Percentiles rank a stretch among this genome's conserved stretches.
Conservation (phyloP, 352 stramenopile species). For the Saprolegnia parasitica region DNA sequence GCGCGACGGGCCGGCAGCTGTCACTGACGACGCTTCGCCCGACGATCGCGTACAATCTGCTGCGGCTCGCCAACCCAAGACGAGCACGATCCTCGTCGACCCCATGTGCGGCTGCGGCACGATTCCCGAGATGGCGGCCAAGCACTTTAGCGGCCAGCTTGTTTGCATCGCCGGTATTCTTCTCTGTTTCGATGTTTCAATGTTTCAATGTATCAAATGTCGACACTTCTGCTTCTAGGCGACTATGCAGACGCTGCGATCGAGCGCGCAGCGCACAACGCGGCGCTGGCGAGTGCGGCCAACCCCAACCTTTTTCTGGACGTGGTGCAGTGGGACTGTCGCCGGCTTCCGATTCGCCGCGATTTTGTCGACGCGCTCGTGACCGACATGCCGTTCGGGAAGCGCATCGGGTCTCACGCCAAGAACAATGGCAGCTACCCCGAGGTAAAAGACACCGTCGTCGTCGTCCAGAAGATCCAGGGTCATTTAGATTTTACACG, state of each 20-base stretch:
- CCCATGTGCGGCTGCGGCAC: conserved; percentile 29
- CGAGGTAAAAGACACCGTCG: neutral
- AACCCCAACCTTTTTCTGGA: conserved; percentile 11
- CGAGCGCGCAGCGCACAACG: conserved; percentile 8
- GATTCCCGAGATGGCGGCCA: conserved; percentile 21
- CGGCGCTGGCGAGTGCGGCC: neutral
- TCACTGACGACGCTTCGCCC: conserved; percentile 23
- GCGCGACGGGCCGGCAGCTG: conserved; percentile 21
- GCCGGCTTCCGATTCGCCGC: conserved; percentile 7
- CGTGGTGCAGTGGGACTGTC: conserved; percentile 27
- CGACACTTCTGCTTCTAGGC: conserved; percentile 6
- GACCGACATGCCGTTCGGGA: conserved; percentile 29
- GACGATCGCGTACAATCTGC: conserved; percentile 28
- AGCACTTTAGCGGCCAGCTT: conserved; percentile 16
- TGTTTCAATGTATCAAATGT: neutral
- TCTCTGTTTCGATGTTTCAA: neutral
- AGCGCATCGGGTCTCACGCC: conserved; percentile 26
- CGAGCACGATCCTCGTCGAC: conserved; percentile 11
- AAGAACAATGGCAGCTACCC: conserved; percentile 28
- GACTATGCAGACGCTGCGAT: conserved; percentile 21
- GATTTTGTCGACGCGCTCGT: conserved; percentile 23
- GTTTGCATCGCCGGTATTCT: conserved; percentile 22
- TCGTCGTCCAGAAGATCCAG: too few species aligned
- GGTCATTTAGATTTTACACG: conserved; percentile 29
- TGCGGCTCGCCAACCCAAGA: conserved; percentile 15